These are phyloP conservation scores for Moringa oleifera DNA, from an alignment of 345 rosid species.

Conservation along the genomic window DNA sequence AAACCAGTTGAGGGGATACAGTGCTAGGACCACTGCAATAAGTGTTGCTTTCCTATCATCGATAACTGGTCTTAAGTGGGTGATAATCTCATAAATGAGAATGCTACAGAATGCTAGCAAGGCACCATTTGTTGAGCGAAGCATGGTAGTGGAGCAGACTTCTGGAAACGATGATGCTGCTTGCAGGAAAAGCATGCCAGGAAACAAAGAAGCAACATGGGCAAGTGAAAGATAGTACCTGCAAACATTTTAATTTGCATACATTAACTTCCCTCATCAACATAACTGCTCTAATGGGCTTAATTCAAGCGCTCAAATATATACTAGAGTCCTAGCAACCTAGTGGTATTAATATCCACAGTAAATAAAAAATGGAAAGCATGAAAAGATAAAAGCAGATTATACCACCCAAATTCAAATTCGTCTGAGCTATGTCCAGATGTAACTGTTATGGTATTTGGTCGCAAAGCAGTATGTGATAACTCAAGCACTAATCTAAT, in stretches of 20 bases:
- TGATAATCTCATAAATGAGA: conserved; percentile 59
- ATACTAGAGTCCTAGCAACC: neutral
- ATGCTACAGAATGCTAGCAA: conserved; percentile 74
- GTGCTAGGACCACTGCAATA: conserved; percentile 48
- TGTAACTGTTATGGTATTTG: too few species aligned
- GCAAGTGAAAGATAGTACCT: conserved; percentile 93
- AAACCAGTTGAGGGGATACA: conserved; percentile 94
- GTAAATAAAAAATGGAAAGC: neutral
- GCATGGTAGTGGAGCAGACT: conserved; percentile 53
- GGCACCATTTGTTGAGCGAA: conserved; percentile 59
- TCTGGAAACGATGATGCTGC: conserved; percentile 36
- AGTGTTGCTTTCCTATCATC: conserved; percentile 53
- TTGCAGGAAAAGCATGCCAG: conserved; percentile 41
- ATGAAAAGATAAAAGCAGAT: too few species aligned
- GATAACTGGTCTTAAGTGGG: conserved; percentile 50
- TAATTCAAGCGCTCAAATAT: neutral
- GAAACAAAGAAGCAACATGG: conserved; percentile 65
- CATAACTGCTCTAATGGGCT: neutral
- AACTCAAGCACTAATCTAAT: too few species aligned
- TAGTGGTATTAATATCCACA: too few species aligned
- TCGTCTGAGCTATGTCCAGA: too few species aligned
- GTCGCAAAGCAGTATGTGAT: too few species aligned
- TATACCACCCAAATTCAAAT: too few species aligned
- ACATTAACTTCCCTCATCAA: conserved; percentile 17
- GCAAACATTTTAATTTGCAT: conserved; percentile 27